Evolutionary conservation across 495 filamentous ascomycete genomes (phyloP).

Genomic region (Penicillium longicatenatum): DNA sequence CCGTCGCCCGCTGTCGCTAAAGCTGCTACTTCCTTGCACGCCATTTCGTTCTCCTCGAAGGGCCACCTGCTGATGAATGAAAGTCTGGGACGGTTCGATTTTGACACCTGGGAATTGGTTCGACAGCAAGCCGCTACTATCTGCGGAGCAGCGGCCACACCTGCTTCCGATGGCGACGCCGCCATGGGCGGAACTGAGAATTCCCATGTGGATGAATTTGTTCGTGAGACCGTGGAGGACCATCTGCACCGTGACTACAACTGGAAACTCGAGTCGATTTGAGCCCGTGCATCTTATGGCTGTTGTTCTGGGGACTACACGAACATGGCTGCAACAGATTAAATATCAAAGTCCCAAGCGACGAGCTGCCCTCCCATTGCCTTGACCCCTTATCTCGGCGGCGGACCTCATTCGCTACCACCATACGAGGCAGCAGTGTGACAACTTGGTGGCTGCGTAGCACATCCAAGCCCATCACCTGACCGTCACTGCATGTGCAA

Average conservation of each 20-base stretch:
- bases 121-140: conserved; percentile 62
- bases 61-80: conserved; percentile 75
- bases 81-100: conserved; percentile 77
- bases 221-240: conserved; percentile 64
- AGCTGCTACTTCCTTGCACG: conserved; percentile 68
- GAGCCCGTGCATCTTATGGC: conserved; percentile 18
- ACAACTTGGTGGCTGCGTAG: conserved; percentile 7
- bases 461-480: conserved; percentile 14
- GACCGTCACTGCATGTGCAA: conserved; percentile 19
- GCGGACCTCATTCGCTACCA: conserved; percentile 1
- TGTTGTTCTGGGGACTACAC: not conserved
- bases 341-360: not conserved
- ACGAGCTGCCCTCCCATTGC: not conserved
- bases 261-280: conserved; percentile 44
- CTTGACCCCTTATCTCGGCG: conserved; percentile 1
- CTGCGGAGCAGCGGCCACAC: conserved; percentile 53
- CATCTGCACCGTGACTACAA: conserved; percentile 40
- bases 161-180: conserved; percentile 49
- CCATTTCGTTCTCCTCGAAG: conserved; percentile 73
- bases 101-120: conserved; percentile 74
- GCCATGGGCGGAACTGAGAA: conserved; percentile 34
- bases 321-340: not conserved
- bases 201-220: conserved; percentile 56
- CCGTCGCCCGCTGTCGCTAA: conserved; percentile 58
- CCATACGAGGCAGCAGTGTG: conserved; percentile 6